These are phyloP conservation scores for Scheffersomyces insectosa DNA, from an alignment of 1,139 yeast species.

Conservation along the genomic window DNA sequence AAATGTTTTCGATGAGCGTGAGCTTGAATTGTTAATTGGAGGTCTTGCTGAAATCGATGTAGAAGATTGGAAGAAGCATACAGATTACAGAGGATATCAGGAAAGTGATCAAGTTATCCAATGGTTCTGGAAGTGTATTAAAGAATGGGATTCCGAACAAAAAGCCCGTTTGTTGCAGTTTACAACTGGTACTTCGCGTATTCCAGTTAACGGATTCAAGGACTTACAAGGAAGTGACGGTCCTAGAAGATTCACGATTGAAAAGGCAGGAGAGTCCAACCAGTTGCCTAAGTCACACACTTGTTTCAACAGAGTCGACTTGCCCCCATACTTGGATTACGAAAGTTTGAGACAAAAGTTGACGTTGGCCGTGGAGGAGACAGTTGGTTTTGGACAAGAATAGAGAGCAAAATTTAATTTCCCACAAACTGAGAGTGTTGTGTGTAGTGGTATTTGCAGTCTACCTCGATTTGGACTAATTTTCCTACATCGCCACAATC, in stretches of 20 bases:
- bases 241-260: conserved; percentile 97
- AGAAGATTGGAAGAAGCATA: conserved; percentile 98
- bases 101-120: conserved; percentile 94
- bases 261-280: conserved; percentile 91
- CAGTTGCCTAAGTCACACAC: conserved; percentile 97
- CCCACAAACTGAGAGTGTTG: too few species aligned
- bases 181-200: conserved; percentile 98
- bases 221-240: conserved; percentile 99
- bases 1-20: conserved; percentile 96
- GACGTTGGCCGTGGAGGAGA: conserved; percentile 87
- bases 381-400: conserved; percentile 97
- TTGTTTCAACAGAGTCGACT: conserved; percentile 90
- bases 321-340: conserved; percentile 78
- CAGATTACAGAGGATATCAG: conserved; percentile 96
- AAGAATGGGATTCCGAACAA: conserved; percentile 95
- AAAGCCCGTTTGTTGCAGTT: conserved; percentile 93
- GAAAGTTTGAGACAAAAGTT: conserved; percentile 78
- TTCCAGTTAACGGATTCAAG: conserved; percentile 97
- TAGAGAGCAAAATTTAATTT: conserved; percentile 22
- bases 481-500: too few species aligned
- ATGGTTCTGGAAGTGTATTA: conserved; percentile 97
- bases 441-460: too few species aligned
- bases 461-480: too few species aligned
- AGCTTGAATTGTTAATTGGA: conserved; percentile 91
- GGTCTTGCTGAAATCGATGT: conserved; percentile 98